phyloP scores from a whole-genome alignment of 441 rosid genomes.

The Gossypium gossypioides region DNA sequence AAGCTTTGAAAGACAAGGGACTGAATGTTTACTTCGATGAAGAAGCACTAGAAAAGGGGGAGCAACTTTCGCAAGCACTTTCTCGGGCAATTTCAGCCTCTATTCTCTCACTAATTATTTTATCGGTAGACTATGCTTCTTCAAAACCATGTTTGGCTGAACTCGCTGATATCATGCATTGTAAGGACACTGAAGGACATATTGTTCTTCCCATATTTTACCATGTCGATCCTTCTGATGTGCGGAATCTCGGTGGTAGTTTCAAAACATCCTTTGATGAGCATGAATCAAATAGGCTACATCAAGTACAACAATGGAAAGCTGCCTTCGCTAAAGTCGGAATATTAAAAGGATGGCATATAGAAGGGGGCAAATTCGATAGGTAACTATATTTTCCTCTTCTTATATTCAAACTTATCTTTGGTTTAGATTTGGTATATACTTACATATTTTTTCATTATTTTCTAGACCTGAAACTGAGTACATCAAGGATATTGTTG shows the following conservation, averaged over 20 bases:
- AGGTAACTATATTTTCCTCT: too few relatives aligned
- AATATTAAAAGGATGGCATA: too few relatives aligned
- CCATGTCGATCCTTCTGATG: conserved; percentile 8
- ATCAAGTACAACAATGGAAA: too few relatives aligned
- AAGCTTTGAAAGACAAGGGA: neutral
- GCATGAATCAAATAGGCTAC: too few relatives aligned
- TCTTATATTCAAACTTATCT: too few relatives aligned
- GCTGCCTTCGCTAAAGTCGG: too few relatives aligned
- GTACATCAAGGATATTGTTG: too few relatives aligned
- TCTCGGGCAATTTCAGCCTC: conserved; percentile 21
- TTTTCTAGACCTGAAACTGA: too few relatives aligned
- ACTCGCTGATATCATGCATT: conserved; percentile 9
- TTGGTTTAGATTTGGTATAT: too few relatives aligned
- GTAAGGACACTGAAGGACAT: neutral
- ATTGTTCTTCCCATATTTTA: conserved; percentile 18
- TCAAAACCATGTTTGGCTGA: conserved; percentile 11
- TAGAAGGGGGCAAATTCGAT: too few relatives aligned
- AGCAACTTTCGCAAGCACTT: neutral
- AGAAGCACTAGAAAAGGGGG: neutral
- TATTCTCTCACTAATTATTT: conserved; percentile 21
- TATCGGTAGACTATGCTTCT: conserved; percentile 16
- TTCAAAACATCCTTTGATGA: too few relatives aligned
- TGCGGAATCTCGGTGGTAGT: neutral
- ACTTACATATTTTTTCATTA: too few relatives aligned
- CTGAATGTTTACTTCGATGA: neutral